A percentile compares a stretch with the other conserved stretches of the same genome.
Conservation (phyloP, 225 moss, liverwort and hornwort genomes). For the Pseudisothecium myosuroides region DNA sequence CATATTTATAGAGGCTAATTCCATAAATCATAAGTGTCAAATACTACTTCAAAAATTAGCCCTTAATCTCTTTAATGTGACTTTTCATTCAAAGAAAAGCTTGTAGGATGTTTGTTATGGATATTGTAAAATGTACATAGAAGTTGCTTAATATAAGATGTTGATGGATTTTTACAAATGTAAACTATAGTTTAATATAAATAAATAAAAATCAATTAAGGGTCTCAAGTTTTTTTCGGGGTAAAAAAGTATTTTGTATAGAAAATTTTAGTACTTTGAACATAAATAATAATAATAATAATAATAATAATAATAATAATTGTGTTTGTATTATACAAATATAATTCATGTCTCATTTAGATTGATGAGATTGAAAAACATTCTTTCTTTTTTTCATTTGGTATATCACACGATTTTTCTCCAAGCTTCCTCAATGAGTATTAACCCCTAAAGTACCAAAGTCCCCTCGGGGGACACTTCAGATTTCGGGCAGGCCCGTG, state of each 20-base stretch:
- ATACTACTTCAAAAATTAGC: neutral
- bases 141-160: neutral
- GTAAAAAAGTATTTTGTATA: too few relatives aligned
- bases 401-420: neutral
- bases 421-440: neutral
- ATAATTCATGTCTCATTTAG: neutral
- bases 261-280: too few relatives aligned
- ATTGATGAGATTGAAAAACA: neutral
- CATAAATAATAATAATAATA: too few relatives aligned
- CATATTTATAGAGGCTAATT: neutral
- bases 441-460: too few relatives aligned
- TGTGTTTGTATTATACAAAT: too few relatives aligned
- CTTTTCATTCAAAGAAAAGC: neutral
- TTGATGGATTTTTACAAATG: neutral
- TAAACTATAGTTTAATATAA: neutral
- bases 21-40: rapidly evolving
- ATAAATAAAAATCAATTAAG: neutral
- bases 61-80: neutral
- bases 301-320: too few relatives aligned
- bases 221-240: too few relatives aligned
- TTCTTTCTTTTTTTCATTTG: neutral
- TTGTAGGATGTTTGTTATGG: neutral
- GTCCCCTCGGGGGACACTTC: too few relatives aligned
- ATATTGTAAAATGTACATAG: neutral
- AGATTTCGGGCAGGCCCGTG: too few relatives aligned